These are phyloP conservation scores for Phoma sp. DNA, from an alignment of 2,329 filamentous ascomycete genomes.

Conservation along the genomic window DNA sequence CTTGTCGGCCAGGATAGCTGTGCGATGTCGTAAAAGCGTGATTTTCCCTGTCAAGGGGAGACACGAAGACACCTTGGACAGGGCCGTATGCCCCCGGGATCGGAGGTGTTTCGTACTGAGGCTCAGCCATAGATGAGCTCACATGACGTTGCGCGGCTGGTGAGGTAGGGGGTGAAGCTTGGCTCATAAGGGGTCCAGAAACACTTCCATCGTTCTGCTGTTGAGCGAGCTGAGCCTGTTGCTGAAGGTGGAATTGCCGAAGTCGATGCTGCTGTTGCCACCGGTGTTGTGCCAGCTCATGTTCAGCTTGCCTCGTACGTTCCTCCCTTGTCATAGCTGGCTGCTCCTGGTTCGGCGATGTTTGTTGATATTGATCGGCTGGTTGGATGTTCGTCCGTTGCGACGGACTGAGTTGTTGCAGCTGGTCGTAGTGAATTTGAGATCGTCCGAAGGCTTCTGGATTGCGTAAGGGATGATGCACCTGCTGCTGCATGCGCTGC, in stretches of 20 bases:
- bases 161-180: conserved; percentile 16
- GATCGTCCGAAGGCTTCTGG: conserved; percentile 13
- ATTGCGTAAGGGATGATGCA: conserved; percentile 6
- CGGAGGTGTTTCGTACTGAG: conserved; percentile 44
- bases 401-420: conserved; percentile 10
- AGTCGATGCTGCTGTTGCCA: conserved; percentile 19
- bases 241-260: conserved; percentile 14
- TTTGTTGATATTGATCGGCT: conserved; percentile 6
- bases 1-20: conserved; percentile 26
- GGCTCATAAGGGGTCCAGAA: conserved; percentile 26
- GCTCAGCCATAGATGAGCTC: conserved; percentile 32
- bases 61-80: conserved; percentile 40
- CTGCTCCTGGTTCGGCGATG: conserved; percentile 2
- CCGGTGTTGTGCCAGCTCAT: conserved; percentile 14
- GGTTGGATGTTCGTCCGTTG: conserved; percentile 8
- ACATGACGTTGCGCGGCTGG: conserved; percentile 29
- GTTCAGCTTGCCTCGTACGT: conserved; percentile 3
- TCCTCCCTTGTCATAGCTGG: conserved; percentile 14
- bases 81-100: conserved; percentile 46
- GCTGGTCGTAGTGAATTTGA: conserved; percentile 15
- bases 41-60: conserved; percentile 27
- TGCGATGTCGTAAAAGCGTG: conserved; percentile 21
- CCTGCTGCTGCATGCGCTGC: conserved; percentile 24
- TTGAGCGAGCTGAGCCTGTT: conserved; percentile 11
- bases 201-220: conserved; percentile 21